Evolutionary conservation across 768 basidiomycete species (phyloP).

Genomic region (Porpolomopsis calyptriformis): DNA sequence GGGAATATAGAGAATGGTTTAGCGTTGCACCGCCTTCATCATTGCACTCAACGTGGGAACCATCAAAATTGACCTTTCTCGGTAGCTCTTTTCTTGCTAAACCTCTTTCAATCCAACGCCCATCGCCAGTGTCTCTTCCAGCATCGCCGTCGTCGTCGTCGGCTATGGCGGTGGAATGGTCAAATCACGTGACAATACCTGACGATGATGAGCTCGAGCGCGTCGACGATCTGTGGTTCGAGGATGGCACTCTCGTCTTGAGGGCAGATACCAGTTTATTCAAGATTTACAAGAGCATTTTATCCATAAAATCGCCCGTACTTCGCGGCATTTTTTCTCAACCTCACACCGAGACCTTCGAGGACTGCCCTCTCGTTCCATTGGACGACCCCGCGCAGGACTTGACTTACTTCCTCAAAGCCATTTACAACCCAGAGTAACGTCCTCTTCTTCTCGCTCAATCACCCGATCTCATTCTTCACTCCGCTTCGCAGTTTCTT

Average conservation of each 20-base stretch:
- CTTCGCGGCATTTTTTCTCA: conserved; percentile 1
- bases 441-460: neutral
- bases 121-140: too few relatives aligned
- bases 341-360: neutral
- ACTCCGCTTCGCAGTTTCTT: neutral
- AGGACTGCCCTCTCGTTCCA: conserved; percentile 3
- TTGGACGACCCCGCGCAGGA: conserved; percentile 2
- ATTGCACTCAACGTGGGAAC: too few relatives aligned
- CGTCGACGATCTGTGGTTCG: conserved; percentile 5
- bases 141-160: too few relatives aligned
- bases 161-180: too few relatives aligned
- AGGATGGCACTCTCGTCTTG: conserved; percentile 6
- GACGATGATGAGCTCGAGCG: conserved; percentile 1
- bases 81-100: too few relatives aligned
- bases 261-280: conserved; percentile 1
- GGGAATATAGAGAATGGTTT: too few relatives aligned
- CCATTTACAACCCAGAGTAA: conserved; percentile 3
- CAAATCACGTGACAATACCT: too few relatives aligned
- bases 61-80: too few relatives aligned
- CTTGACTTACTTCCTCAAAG: conserved; percentile 5
- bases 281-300: conserved; percentile 3
- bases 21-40: too few relatives aligned
- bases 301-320: neutral
- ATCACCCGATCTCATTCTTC: neutral
- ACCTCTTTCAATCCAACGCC: too few relatives aligned